Conservation (phyloP, 179 eudicot genomes). For the Gypsophila paniculata region DNA sequence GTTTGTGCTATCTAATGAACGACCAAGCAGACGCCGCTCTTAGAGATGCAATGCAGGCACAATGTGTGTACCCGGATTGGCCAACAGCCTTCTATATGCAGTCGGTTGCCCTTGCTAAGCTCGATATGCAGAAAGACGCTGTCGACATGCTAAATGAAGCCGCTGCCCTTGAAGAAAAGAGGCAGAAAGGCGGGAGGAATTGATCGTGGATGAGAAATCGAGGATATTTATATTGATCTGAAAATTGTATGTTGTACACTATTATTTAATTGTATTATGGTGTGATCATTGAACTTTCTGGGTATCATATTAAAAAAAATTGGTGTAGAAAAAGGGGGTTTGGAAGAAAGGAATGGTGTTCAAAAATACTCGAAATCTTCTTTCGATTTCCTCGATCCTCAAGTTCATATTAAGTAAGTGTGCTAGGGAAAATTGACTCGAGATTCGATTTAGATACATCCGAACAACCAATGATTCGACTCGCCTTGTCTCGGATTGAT, state of each 20-base stretch:
- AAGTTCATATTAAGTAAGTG: too few relatives aligned
- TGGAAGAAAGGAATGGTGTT: neutral
- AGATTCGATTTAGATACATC: too few relatives aligned
- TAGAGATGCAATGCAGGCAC: constrained; percentile 98
- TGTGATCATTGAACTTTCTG: constrained; percentile 21
- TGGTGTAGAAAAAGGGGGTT: constrained; percentile 1
- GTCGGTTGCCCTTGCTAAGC: constrained; percentile 81
- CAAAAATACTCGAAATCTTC: neutral
- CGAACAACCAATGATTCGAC: too few relatives aligned
- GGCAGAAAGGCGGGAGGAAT: constrained; percentile 55
- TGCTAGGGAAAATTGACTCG: too few relatives aligned
- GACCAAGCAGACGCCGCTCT: constrained; percentile 91
- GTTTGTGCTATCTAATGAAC: constrained; percentile 71
- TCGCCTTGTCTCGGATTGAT: too few relatives aligned
- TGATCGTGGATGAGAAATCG: constrained; percentile 27
- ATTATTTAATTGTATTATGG: constrained; percentile 23
- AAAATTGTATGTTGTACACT: constrained; percentile 27
- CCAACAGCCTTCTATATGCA: constrained; percentile 95
- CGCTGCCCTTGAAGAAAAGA: constrained; percentile 77
- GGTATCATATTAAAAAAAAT: constrained; percentile 12
- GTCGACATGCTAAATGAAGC: constrained; percentile 87
- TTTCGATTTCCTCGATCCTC: too few relatives aligned
- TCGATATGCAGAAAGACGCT: constrained; percentile 90
- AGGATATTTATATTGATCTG: constrained; percentile 24
- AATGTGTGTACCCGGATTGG: constrained; percentile 80